A percentile compares a stretch with the other conserved stretches of the same genome.
Conservation (phyloP, 2,329 filamentous ascomycete species). For the Triangularia setosa region DNA sequence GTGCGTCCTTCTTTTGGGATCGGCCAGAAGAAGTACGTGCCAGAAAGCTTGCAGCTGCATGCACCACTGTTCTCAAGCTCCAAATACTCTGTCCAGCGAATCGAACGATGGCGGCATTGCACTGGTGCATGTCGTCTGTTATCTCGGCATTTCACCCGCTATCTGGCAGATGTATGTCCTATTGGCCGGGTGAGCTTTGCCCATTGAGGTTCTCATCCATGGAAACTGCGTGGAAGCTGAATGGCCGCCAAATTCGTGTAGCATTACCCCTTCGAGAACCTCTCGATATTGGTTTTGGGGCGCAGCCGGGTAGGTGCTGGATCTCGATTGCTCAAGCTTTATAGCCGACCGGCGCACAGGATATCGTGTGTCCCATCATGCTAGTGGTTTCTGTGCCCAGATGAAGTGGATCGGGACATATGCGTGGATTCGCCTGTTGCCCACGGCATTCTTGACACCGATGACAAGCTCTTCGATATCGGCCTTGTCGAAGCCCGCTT, state of each 20-base stretch:
- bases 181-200: neutral
- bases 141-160: conserved; percentile 7
- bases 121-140: conserved; percentile 4
- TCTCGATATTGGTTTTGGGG: neutral
- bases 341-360: neutral
- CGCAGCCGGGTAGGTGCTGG: neutral
- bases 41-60: conserved; percentile 10
- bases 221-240: neutral
- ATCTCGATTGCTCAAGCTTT: neutral
- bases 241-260: neutral
- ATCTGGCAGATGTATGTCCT: neutral
- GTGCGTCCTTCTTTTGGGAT: neutral
- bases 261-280: neutral
- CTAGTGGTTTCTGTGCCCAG: conserved; percentile 41
- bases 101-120: conserved; percentile 5
- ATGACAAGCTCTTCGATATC: conserved; percentile 35
- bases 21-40: neutral
- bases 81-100: neutral
- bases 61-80: neutral
- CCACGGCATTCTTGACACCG: conserved; percentile 31
- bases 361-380: neutral
- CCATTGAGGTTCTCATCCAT: neutral
- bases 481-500: conserved; percentile 33
- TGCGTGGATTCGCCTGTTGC: conserved; percentile 36
- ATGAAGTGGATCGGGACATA: conserved; percentile 42